phyloP scores from a whole-genome alignment of 2,329 filamentous ascomycete genomes.

The Penicillium sp. region DNA sequence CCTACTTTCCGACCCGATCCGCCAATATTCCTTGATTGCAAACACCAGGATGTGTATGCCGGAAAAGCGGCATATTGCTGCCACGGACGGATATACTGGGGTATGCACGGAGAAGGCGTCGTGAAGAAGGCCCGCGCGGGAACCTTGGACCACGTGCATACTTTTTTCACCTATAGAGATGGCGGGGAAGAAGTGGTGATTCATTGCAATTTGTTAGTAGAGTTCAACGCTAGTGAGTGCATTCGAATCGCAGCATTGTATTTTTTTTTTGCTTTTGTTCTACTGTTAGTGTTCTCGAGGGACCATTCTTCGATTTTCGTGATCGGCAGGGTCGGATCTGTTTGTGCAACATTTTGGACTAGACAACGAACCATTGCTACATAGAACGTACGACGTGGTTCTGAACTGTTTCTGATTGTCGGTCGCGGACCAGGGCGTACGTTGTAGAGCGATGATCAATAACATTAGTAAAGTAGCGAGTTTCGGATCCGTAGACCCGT shows the following conservation, averaged over 20 bases:
- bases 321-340: not conserved
- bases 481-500: conserved; percentile 3
- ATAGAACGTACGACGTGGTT: not conserved
- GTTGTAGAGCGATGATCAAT: not conserved
- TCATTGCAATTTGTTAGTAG: not conserved
- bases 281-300: not conserved
- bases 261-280: not conserved
- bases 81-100: not conserved
- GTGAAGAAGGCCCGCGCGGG: not conserved
- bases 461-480: not conserved
- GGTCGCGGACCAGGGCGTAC: not conserved
- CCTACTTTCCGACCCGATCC: not conserved
- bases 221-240: not conserved
- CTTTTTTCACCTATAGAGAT: not conserved
- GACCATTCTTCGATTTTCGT: not conserved
- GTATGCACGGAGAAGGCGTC: not conserved
- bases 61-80: not conserved
- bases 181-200: not conserved
- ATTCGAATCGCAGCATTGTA: not conserved
- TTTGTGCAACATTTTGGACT: not conserved
- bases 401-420: not conserved
- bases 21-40: not conserved
- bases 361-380: not conserved
- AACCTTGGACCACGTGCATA: not conserved
- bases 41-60: not conserved